Evolutionary conservation across 345 rosid genomes (phyloP).

Genomic region (Corchorus capsularis): DNA sequence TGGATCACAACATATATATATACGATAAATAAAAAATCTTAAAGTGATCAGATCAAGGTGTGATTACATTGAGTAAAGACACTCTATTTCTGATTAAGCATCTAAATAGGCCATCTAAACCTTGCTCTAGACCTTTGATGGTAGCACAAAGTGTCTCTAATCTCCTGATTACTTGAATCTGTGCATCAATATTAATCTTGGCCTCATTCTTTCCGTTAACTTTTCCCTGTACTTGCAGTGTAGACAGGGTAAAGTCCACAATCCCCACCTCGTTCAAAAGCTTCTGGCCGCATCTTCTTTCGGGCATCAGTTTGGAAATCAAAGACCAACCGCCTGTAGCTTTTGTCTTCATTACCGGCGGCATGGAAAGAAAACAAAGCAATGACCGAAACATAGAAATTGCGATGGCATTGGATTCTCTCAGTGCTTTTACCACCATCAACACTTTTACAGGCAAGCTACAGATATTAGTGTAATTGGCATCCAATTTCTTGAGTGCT

Average conservation of each 20-base stretch:
- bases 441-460: conserved; percentile 14
- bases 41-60: conserved; percentile 23
- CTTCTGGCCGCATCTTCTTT: conserved; percentile 31
- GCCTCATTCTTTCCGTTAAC: conserved; percentile 17
- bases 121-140: conserved; percentile 38
- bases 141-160: conserved; percentile 36
- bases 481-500: conserved; percentile 43
- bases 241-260: conserved; percentile 35
- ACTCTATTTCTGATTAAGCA: conserved; percentile 44
- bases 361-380: conserved; percentile 42
- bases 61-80: conserved; percentile 37
- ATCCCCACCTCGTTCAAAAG: conserved; percentile 42
- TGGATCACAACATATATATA: neutral
- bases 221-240: conserved; percentile 23
- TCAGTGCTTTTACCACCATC: conserved; percentile 28
- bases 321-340: conserved; percentile 46
- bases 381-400: conserved; percentile 45
- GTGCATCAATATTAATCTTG: conserved; percentile 36
- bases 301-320: conserved; percentile 38
- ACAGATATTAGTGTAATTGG: conserved; percentile 3
- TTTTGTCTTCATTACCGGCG: conserved; percentile 28
- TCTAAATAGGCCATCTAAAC: conserved; percentile 41
- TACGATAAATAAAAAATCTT: neutral
- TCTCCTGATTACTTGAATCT: conserved; percentile 31
- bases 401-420: conserved; percentile 41